These are phyloP conservation scores for Torulaspora franciscae DNA, from an alignment of 805 yeast species.

Conservation along the genomic window DNA sequence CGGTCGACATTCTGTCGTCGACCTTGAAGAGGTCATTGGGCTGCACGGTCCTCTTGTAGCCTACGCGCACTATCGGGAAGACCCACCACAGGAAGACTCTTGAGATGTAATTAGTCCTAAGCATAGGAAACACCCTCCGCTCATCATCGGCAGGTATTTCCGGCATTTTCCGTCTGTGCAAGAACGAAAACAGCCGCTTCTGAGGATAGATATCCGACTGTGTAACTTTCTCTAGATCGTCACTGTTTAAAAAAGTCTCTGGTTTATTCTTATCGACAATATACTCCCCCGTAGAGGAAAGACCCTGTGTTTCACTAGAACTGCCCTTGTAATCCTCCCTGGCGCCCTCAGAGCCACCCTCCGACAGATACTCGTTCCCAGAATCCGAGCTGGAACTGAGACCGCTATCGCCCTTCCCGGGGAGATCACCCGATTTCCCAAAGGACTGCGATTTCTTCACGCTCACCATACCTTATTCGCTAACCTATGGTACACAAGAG, in stretches of 20 bases:
- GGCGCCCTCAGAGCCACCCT: neutral
- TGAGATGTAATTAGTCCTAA: slow-evolving; percentile 39
- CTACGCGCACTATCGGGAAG: slow-evolving; percentile 54
- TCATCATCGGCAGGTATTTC: slow-evolving; percentile 50
- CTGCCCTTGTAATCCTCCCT: neutral
- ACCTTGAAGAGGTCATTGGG: slow-evolving; percentile 55
- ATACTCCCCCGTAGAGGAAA: slow-evolving; percentile 26
- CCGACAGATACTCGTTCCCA: neutral
- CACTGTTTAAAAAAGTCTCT: slow-evolving; percentile 30
- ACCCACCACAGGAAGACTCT: slow-evolving; percentile 64
- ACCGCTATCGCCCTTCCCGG: neutral
- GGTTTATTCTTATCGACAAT: slow-evolving; percentile 29
- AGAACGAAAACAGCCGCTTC: slow-evolving; percentile 46
- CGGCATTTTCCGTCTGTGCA: slow-evolving; percentile 48
- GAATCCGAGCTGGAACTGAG: slow-evolving; percentile 1
- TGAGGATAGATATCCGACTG: slow-evolving; percentile 38
- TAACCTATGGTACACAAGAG: no score
- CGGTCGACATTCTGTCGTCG: slow-evolving; percentile 42
- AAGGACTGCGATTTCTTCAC: neutral
- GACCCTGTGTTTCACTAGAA: slow-evolving; percentile 2
- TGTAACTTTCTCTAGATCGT: slow-evolving; percentile 36
- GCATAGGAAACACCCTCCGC: slow-evolving; percentile 47
- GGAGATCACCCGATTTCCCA: neutral
- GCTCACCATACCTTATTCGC: neutral
- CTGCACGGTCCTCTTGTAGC: slow-evolving; percentile 66